Percentiles rank a stretch among this genome's conserved stretches.
Evolutionary conservation across 495 filamentous ascomycete species (phyloP).

Genomic region (Margaritispora aquatica): DNA sequence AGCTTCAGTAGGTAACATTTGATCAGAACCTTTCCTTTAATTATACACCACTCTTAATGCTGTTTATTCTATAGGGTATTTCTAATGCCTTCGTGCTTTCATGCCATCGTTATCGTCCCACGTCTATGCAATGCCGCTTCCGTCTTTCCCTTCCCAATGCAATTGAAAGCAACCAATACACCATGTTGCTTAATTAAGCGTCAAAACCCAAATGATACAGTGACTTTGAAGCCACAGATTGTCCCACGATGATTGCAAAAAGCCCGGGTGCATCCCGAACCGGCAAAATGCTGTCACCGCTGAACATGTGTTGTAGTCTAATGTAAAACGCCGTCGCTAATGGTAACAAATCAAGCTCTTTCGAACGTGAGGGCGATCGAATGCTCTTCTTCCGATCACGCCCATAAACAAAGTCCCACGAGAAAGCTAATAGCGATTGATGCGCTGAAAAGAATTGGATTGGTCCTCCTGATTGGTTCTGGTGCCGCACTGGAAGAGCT

Average conservation of each 20-base stretch:
- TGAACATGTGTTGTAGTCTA: too few species aligned
- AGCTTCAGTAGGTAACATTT: background rate
- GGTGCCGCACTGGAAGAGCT: constrained; percentile 8
- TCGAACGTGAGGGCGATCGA: too few species aligned
- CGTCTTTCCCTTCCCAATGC: background rate
- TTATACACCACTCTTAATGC: background rate
- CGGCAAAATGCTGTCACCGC: too few species aligned
- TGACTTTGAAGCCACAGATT: background rate
- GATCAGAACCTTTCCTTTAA: background rate
- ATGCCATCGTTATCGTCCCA: background rate
- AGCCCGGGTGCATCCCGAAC: too few species aligned
- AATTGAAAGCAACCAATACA: background rate
- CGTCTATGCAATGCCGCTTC: background rate
- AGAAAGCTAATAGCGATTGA: constrained; percentile 18
- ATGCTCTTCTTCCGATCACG: constrained; percentile 18
- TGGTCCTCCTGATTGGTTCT: too few species aligned
- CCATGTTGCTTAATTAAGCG: background rate
- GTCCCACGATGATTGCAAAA: background rate
- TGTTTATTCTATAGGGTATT: background rate
- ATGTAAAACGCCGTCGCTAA: too few species aligned
- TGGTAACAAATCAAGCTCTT: too few species aligned
- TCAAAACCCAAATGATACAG: background rate
- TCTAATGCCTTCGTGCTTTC: background rate
- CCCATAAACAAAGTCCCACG: constrained; percentile 10
- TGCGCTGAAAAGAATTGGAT: constrained; percentile 8